A percentile compares a stretch with the other conserved stretches of the same genome.
Conservation (phyloP, 2,329 filamentous ascomycete genomes). For the Colletotrichum neosansevieriae region DNA sequence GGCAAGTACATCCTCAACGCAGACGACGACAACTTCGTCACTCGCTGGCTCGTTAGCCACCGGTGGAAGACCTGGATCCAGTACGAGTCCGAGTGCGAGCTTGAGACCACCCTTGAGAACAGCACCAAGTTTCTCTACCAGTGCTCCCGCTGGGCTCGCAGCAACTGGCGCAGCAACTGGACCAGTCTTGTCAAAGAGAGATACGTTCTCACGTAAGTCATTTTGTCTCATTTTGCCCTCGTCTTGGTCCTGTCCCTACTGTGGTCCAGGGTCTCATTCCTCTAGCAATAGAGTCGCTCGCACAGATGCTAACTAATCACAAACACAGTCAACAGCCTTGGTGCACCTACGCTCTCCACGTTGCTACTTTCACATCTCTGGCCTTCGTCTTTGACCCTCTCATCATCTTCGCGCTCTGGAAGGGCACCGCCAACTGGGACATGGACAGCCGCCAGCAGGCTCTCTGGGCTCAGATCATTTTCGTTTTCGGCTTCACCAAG, state of each 20-base stretch:
- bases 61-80: constrained; percentile 96
- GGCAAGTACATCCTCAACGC: constrained; percentile 90
- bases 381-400: constrained; percentile 83
- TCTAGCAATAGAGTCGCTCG: not conserved
- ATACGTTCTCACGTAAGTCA: constrained; percentile 88
- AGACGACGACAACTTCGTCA: constrained; percentile 98
- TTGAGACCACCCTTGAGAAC: constrained; percentile 93
- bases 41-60: constrained; percentile 92
- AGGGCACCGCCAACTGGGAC: constrained; percentile 74
- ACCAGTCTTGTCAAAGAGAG: constrained; percentile 88
- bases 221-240: constrained; percentile 31
- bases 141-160: constrained; percentile 93
- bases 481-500: constrained; percentile 87
- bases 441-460: constrained; percentile 63
- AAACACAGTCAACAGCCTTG: constrained; percentile 83
- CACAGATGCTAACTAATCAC: constrained; percentile 43
- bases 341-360: constrained; percentile 92
- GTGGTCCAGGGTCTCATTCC: constrained; percentile 11
- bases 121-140: constrained; percentile 91
- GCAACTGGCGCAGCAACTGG: constrained; percentile 97
- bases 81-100: constrained; percentile 90
- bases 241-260: constrained; percentile 1
- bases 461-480: constrained; percentile 73
- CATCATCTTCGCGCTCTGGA: constrained; percentile 76
- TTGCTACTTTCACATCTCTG: constrained; percentile 92